Percentiles rank a stretch among this genome's conserved stretches.
Conservation (phyloP, 1,139 yeast genomes). For the Taiozyma onychis region DNA sequence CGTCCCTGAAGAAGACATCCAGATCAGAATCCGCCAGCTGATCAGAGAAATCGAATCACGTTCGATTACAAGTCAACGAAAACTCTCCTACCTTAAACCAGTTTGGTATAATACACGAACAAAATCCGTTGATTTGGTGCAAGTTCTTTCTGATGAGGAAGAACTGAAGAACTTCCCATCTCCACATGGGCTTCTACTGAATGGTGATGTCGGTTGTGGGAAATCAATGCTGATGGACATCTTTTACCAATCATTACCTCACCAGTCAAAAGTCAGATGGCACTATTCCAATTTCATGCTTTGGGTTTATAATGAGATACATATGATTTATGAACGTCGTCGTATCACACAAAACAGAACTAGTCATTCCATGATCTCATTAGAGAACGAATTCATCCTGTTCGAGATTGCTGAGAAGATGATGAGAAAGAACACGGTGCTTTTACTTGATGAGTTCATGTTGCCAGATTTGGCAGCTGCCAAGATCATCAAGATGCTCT, state of each 20-base stretch:
- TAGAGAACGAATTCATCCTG: conserved; percentile 60
- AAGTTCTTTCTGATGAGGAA: conserved; percentile 57
- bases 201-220: conserved; percentile 77
- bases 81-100: conserved; percentile 8
- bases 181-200: conserved; percentile 60
- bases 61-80: background rate
- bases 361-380: conserved; percentile 28
- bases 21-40: conserved; percentile 41
- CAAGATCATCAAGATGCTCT: conserved; percentile 56
- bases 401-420: conserved; percentile 65
- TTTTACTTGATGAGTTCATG: conserved; percentile 70
- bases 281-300: conserved; percentile 67
- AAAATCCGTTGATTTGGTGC: conserved; percentile 32
- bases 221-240: conserved; percentile 71
- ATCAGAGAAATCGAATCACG: conserved; percentile 40
- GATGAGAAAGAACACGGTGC: conserved; percentile 52
- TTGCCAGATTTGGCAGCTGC: conserved; percentile 71
- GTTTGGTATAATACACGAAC: conserved; percentile 18
- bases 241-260: conserved; percentile 62
- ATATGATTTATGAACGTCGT: conserved; percentile 43
- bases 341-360: conserved; percentile 11
- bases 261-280: conserved; percentile 61
- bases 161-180: conserved; percentile 49
- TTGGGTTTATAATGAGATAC: conserved; percentile 63
- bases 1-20: conserved; percentile 47